Evolutionary conservation across 2,329 filamentous ascomycete genomes (phyloP), one percentile per base, ranked within the genome.

Genomic region (Cadophora gregata): DNA sequence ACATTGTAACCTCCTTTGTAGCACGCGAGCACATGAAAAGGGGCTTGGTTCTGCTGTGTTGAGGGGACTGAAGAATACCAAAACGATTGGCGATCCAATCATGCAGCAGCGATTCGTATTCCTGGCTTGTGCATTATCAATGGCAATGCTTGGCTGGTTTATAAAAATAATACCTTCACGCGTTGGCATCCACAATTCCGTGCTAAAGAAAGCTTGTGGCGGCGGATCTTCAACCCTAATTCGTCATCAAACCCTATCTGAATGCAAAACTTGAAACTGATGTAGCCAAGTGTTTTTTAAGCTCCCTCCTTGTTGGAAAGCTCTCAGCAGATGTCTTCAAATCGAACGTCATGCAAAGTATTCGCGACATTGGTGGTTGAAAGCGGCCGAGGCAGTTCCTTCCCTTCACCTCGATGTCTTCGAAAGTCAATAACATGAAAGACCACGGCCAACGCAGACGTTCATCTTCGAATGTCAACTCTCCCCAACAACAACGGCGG

Each of bases 391-490:
- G 47, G 36, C 56, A 60, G 31, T 31, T 58, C 55, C 33, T 58
- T 36, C 33, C n/a, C 31, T 16, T 56, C 33, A 38, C 31, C 19
- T 42, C 4, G 24, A 53, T 21, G 8, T 27, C 8, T 56, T 36
- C 42, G 19, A 47, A 47, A 47, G 53, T 33, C 25, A 38, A 38
- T 21, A 55, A 21, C 36, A 61, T 55, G 58, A 38, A 10, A 10
- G 45, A 53, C n/a, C 53, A 64, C 36, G 47, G 47, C 31, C 50
- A 64, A 24, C 60, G 67, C 29, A 64, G 63, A 38, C 55, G 61
- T 6, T 68, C 67, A 7, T 42, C 31, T 9, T 62, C 64, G 42
- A 62, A 48, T 5, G 12, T 62, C 16, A 63, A 63, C 14, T 56
- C 61, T 25, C 62, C 55, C 55, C 55, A 58, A 25, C 55, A 65